Percentiles rank a stretch among this genome's conserved stretches.
Conservation (phyloP, 1,284 basidiomycete genomes). For the Sparassis latifolia region DNA sequence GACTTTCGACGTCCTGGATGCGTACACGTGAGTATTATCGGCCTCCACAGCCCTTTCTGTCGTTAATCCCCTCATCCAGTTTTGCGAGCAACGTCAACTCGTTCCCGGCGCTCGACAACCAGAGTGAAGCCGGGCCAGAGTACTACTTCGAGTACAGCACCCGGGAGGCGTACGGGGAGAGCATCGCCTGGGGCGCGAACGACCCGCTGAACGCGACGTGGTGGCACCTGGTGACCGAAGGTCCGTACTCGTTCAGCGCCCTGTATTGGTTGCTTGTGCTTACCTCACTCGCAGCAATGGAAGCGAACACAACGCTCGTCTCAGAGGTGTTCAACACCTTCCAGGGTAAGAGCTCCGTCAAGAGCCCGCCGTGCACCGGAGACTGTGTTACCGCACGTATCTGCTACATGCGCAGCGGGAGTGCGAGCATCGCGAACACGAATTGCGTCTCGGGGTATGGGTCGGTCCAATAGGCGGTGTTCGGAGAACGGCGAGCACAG, state of each 20-base stretch:
- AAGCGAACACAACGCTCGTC: conserved; percentile 49
- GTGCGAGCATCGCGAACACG: conserved; percentile 46
- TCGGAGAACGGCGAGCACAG: conserved; percentile 46
- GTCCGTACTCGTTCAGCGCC: conserved; percentile 27
- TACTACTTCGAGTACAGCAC: conserved; percentile 71
- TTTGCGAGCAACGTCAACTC: conserved; percentile 34
- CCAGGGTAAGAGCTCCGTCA: conserved; percentile 65
- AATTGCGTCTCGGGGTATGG: conserved; percentile 61
- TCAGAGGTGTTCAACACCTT: conserved; percentile 60
- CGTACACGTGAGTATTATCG: conserved; percentile 50
- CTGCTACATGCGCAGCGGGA: conserved; percentile 77
- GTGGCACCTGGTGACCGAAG: conserved; percentile 79
- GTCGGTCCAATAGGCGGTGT: conserved; percentile 45
- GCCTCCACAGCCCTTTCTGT: neutral
- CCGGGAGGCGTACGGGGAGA: conserved; percentile 59
- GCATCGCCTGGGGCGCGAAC: conserved; percentile 55
- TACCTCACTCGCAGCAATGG: conserved; percentile 40
- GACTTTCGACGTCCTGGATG: conserved; percentile 73
- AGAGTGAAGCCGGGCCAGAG: conserved; percentile 52
- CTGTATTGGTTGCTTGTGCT: neutral
- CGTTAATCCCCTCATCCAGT: neutral
- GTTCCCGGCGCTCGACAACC: conserved; percentile 50
- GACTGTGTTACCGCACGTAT: conserved; percentile 64
- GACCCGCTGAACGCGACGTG: conserved; percentile 81
- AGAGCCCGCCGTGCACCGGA: conserved; percentile 48